Conservation (phyloP, 441 rosid genomes). For the Mallotus repandus region DNA sequence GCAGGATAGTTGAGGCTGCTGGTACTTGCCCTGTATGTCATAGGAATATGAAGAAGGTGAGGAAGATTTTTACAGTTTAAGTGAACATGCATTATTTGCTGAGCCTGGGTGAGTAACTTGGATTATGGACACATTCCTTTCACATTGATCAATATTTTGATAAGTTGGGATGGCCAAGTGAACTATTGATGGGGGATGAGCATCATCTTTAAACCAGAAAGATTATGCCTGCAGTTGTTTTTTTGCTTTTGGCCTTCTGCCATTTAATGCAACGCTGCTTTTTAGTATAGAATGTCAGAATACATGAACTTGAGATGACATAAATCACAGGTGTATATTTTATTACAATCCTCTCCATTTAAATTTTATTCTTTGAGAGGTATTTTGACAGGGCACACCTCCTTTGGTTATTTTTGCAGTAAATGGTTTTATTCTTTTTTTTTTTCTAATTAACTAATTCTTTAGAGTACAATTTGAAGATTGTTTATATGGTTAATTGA, state of each 20-base stretch:
- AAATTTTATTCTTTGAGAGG: background rate
- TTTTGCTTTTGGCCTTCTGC: constrained; percentile 4
- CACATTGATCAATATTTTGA: background rate
- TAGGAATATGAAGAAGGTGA: constrained; percentile 79
- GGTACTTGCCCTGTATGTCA: constrained; percentile 84
- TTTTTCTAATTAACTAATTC: too few species aligned
- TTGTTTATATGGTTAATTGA: too few species aligned
- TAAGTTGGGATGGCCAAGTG: background rate
- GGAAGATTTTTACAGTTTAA: constrained; percentile 85
- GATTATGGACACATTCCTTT: constrained; percentile 4
- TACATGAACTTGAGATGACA: background rate
- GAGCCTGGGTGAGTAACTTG: constrained; percentile 14
- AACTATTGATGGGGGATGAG: constrained; percentile 3
- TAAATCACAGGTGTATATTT: background rate
- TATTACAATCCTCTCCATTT: background rate
- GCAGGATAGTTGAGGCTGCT: constrained; percentile 81
- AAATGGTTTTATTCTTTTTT: too few species aligned
- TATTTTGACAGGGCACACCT: background rate
- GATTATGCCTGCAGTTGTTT: constrained; percentile 21
- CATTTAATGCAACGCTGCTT: constrained; percentile 9
- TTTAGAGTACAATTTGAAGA: too few species aligned
- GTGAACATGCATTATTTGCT: background rate
- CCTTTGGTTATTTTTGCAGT: background rate
- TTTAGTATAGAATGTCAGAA: background rate
- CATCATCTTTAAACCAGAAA: constrained; percentile 18